These are phyloP conservation scores for Globisporangium takayamanum DNA, from an alignment of 352 stramenopile species.

Conservation along the genomic window DNA sequence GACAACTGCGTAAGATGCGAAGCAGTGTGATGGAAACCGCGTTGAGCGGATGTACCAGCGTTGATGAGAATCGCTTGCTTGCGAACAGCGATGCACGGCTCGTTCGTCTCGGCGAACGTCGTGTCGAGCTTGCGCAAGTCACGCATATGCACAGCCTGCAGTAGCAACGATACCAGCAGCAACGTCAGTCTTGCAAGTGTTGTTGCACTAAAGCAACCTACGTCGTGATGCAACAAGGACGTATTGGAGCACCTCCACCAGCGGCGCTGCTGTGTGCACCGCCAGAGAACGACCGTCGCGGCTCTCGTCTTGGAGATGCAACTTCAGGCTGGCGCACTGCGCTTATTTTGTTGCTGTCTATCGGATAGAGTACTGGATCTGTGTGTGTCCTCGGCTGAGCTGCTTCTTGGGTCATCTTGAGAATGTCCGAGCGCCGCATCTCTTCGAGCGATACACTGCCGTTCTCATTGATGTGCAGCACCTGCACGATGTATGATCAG, in stretches of 20 bases:
- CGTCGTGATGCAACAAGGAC: neutral
- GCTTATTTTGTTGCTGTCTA: constrained; percentile 1
- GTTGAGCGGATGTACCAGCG: neutral
- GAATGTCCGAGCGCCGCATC: constrained; percentile 14
- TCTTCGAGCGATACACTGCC: constrained; percentile 8
- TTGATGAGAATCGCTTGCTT: constrained; percentile 46
- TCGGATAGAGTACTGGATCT: neutral
- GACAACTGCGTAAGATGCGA: too few relatives aligned
- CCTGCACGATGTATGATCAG: constrained; percentile 1
- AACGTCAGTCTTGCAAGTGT: too few relatives aligned
- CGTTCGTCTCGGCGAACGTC: constrained; percentile 53
- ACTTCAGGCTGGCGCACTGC: constrained; percentile 1
- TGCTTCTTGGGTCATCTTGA: constrained; percentile 17
- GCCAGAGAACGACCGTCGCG: neutral
- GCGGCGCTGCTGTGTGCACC: neutral
- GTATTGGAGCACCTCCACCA: constrained; percentile 1
- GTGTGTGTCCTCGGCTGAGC: neutral
- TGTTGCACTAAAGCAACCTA: too few relatives aligned
- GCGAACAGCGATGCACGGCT: constrained; percentile 29
- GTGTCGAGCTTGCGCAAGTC: constrained; percentile 70
- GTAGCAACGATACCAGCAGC: too few relatives aligned
- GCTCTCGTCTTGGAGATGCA: neutral
- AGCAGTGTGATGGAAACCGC: too few relatives aligned
- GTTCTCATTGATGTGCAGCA: constrained; percentile 16
- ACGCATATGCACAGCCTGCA: constrained; percentile 46